Evolutionary conservation across 2,329 filamentous ascomycete genomes (phyloP), one percentile per base, ranked within the genome.

Genomic region (Colletotrichum abscissum): DNA sequence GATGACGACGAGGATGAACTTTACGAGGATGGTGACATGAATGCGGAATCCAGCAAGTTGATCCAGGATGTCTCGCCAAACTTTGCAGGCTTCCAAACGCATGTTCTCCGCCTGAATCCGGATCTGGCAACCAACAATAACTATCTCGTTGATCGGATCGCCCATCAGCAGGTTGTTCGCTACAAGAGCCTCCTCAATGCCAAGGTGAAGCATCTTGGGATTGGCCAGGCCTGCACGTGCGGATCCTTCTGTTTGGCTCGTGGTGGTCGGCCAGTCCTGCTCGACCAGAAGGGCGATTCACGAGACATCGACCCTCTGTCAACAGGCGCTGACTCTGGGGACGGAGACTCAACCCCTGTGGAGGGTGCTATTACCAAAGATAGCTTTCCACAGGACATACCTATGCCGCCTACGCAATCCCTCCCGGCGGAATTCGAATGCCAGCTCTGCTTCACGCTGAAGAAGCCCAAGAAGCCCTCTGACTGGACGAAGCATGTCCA

Each of bases 401-500:
- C 94, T 7, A 89, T 94, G 82, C 95, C 95, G 6, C 95, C 94
- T 1, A 92, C 94, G 2, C 88, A 86, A 71, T 89, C 90, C 19
- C 87, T 98, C 7, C 95, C 95, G 0, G 94, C 95, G 4, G 92
- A 96, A 79, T 96, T 98, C 74, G 95, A 98, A 84, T 98, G 95
- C 77, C 92, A 93, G 49, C 86, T 98, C 26, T 98, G 95, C 84
- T 98, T 94, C 84, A 91, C 92, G 77, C 89, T 92, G 65, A 97
- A 97, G 86, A 94, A 92, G 78, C 95, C 97, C 77, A 90, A 92
- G 77, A 98, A 98, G 81, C 95, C 95, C 19, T 98, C 95, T 0
- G 95, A 98, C 82, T 98, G 95, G 95, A 97, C 95, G 1, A 98
- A 98, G 81, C 95, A 98, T 79, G 94, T 98, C 1, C 94, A 97